Percentiles rank a stretch among this genome's conserved stretches.
Conservation (phyloP, 2,329 filamentous ascomycete genomes). For the Cladosporium sp. region DNA sequence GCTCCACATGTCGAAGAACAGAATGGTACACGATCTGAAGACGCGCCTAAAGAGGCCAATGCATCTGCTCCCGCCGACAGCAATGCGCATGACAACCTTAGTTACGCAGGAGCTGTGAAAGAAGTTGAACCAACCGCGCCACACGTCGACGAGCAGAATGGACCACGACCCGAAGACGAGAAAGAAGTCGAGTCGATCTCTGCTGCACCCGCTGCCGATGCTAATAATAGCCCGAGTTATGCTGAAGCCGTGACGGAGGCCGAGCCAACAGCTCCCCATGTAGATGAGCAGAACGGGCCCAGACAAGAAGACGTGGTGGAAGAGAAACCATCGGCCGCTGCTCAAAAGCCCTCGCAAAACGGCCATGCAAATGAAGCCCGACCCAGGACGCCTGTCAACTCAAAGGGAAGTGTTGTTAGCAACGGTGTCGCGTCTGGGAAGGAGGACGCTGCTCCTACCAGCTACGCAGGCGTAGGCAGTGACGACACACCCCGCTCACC, state of each 20-base stretch:
- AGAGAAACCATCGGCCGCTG: constrained; percentile 16
- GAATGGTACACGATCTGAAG: constrained; percentile 21
- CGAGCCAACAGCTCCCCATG: constrained; percentile 6
- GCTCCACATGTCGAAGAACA: constrained; percentile 16
- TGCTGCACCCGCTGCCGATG: constrained; percentile 16
- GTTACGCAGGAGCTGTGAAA: constrained; percentile 12
- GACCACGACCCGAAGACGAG: constrained; percentile 21
- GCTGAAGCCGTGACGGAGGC: constrained; percentile 11
- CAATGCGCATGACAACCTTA: constrained; percentile 12
- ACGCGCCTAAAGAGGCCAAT: constrained; percentile 20
- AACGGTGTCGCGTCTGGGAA: constrained; percentile 15
- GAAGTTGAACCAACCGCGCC: constrained; percentile 5
- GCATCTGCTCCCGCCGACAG: constrained; percentile 14
- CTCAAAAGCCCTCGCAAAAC: constrained; percentile 16
- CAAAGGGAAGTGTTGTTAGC: neutral
- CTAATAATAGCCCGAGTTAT: constrained; percentile 3
- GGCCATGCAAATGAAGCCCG: neutral
- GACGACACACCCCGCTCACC: constrained; percentile 28
- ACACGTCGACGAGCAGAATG: constrained; percentile 15
- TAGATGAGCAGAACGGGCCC: constrained; percentile 16
- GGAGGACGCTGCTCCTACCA: constrained; percentile 11
- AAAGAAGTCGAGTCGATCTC: constrained; percentile 18
- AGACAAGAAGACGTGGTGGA: constrained; percentile 17
- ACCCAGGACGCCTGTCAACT: neutral
- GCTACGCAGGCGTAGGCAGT: constrained; percentile 26